Evolutionary conservation across 331 rosid species (phyloP).

Genomic region (Malus hybrid): DNA sequence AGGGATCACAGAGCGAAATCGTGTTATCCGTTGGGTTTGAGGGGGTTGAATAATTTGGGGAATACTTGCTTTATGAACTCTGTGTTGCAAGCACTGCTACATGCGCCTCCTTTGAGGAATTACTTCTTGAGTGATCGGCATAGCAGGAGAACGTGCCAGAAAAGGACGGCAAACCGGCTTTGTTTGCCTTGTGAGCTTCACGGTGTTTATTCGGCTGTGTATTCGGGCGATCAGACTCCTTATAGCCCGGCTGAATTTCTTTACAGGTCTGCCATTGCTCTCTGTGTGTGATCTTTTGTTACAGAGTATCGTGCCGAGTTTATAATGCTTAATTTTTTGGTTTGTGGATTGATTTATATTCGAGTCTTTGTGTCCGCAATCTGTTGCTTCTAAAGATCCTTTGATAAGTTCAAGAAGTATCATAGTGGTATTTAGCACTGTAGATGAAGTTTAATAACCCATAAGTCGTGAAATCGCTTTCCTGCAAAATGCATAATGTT

Average conservation of each 20-base stretch:
- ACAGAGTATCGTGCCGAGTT: constrained; percentile 3
- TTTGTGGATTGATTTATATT: background rate
- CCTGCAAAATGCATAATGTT: background rate
- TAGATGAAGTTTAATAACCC: constrained; percentile 10
- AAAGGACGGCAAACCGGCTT: constrained; percentile 25
- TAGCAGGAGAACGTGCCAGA: constrained; percentile 47
- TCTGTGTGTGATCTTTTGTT: constrained; percentile 12
- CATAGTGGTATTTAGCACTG: constrained; percentile 4
- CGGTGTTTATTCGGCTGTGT: constrained; percentile 29
- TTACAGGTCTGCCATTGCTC: constrained; percentile 45
- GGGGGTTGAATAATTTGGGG: constrained; percentile 85
- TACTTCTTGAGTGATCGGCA: constrained; percentile 72
- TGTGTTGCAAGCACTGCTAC: constrained; percentile 72
- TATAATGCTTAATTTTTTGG: background rate
- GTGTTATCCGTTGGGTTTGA: constrained; percentile 76
- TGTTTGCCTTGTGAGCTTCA: constrained; percentile 36
- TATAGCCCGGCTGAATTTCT: constrained; percentile 41
- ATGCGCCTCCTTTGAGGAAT: constrained; percentile 64
- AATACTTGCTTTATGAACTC: constrained; percentile 92
- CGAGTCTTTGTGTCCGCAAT: constrained; percentile 2
- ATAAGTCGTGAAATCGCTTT: background rate
- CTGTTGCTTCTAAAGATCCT: constrained; percentile 11
- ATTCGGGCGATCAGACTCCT: constrained; percentile 33
- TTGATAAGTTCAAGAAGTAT: background rate
- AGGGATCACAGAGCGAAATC: constrained; percentile 62